Base-by-base conservation (phyloP, 371 early-diverging fungal species). In the Polyrhizophydium stewartii region DNA sequence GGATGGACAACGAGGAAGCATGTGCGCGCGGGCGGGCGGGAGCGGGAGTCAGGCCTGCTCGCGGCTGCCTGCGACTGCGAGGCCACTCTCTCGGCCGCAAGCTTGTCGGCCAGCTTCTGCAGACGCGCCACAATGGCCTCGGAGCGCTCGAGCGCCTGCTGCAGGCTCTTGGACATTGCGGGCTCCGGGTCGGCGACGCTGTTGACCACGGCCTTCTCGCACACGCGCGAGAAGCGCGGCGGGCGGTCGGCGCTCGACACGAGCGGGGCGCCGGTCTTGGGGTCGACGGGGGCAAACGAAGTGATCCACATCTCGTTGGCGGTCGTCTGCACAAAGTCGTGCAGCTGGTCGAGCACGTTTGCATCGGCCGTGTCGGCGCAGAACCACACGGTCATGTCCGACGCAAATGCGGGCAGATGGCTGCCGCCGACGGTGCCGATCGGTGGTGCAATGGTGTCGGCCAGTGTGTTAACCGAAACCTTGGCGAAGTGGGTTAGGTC, bases 401-500 rank as follows among this genome's bases (percentile, higher is more conserved):
- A 55, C 28, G 63, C 64, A 30, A 37, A 53, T 5, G 45, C 24
- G 24, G 53, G 27, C 2, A 28, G 21, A 13, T n/a, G 41, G 9
- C 38, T 2, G 24, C 16, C 49, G 32, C 9, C 24, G 19, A 27
- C 32, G 21, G 28, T 28, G 37, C 37, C 59, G 32, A 70, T 60
- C 6, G 70, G 70, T 1, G 71, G 71, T 3, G 71, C 71, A 45
- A 71, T 60, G 3, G 71, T 71, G 51, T 71, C 71, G 7, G 64
- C 71, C 30, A 71, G 24, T 13, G 56, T 58, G 2, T 5, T 40
- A 9, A 45, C 57, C 7, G 57, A 56, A 16, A 5, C 17, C 27
- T 66, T 58, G 1, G 66, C 62, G 16, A 70, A 38, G 19, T 43
- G 40, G 3, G 66, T 45, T 5, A 70, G 27, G 30, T 70, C 66